These are phyloP conservation scores for Penicillium macrosclerotiorum DNA, from an alignment of 495 filamentous ascomycete genomes.

Conservation along the genomic window DNA sequence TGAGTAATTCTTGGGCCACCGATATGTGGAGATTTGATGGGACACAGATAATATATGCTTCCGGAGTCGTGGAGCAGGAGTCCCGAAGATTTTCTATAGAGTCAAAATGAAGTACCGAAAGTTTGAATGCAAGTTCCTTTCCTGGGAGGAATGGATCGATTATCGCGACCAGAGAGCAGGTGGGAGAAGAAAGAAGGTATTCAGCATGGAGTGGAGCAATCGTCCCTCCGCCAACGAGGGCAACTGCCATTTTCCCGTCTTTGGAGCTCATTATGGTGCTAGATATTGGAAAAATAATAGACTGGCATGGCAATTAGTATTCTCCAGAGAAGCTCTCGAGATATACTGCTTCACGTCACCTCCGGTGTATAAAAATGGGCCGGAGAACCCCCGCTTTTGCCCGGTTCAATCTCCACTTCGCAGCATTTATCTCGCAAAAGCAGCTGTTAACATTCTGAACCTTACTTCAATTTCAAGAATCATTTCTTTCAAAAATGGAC, in stretches of 20 bases:
- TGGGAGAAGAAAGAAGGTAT: constrained; percentile 4
- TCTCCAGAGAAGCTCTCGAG: too few relatives aligned
- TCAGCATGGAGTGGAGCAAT: constrained; percentile 8
- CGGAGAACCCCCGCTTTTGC: not conserved
- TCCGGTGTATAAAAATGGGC: not conserved
- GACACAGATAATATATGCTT: constrained; percentile 12
- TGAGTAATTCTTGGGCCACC: constrained; percentile 4
- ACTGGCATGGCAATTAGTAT: too few relatives aligned
- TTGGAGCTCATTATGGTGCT: not conserved
- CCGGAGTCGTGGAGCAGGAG: not conserved
- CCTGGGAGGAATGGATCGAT: constrained; percentile 1
- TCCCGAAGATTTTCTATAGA: not conserved
- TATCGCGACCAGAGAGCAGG: constrained; percentile 1
- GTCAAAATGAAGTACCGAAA: not conserved
- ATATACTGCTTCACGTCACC: too few relatives aligned
- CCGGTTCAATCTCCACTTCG: not conserved
- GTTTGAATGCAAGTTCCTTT: not conserved
- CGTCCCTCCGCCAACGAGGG: constrained; percentile 5
- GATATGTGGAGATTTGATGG: constrained; percentile 9
- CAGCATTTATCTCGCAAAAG: too few relatives aligned
- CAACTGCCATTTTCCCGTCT: not conserved
- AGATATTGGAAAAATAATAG: too few relatives aligned
- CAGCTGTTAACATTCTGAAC: too few relatives aligned
- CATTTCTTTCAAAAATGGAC: constrained; percentile 11
- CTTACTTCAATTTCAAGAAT: not conserved